A percentile compares a stretch with the other conserved stretches of the same genome.
Conservation (phyloP, 163 green algal genomes). For the Scenedesmus sp. region DNA sequence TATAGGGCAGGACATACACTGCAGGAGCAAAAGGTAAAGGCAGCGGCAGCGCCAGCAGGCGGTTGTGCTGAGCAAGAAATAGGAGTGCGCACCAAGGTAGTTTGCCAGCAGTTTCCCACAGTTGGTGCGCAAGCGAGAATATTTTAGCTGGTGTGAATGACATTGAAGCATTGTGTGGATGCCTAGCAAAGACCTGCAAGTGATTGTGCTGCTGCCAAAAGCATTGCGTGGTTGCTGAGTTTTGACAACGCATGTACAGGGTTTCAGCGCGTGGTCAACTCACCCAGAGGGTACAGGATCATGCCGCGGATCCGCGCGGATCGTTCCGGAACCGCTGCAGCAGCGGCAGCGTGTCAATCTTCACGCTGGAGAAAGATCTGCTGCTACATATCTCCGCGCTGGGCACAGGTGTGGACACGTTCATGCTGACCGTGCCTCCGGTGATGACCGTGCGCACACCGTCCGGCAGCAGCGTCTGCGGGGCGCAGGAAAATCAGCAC, state of each 20-base stretch:
- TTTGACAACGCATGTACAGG: too few relatives aligned
- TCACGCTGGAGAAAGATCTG: neutral
- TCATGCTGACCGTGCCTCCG: neutral
- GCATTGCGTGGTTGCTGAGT: too few relatives aligned
- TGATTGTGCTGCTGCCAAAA: too few relatives aligned
- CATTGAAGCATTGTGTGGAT: too few relatives aligned
- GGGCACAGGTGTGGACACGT: too few relatives aligned
- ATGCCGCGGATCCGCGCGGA: too few relatives aligned
- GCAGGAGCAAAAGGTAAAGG: neutral
- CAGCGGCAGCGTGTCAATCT: neutral
- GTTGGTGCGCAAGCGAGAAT: too few relatives aligned
- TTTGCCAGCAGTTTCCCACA: too few relatives aligned
- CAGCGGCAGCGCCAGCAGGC: neutral
- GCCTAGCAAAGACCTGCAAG: too few relatives aligned
- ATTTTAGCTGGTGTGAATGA: too few relatives aligned
- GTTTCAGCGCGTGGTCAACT: neutral
- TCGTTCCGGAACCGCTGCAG: neutral
- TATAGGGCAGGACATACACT: conserved; percentile 33
- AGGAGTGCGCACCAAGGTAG: too few relatives aligned
- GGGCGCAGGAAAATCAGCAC: neutral
- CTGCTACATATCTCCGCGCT: neutral
- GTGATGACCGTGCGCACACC: neutral
- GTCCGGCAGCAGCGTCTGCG: conserved; percentile 7
- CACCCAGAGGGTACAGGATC: neutral
- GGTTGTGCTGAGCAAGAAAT: too few relatives aligned